Conservation (phyloP, 768 basidiomycete genomes). For the Terana coerulea region DNA sequence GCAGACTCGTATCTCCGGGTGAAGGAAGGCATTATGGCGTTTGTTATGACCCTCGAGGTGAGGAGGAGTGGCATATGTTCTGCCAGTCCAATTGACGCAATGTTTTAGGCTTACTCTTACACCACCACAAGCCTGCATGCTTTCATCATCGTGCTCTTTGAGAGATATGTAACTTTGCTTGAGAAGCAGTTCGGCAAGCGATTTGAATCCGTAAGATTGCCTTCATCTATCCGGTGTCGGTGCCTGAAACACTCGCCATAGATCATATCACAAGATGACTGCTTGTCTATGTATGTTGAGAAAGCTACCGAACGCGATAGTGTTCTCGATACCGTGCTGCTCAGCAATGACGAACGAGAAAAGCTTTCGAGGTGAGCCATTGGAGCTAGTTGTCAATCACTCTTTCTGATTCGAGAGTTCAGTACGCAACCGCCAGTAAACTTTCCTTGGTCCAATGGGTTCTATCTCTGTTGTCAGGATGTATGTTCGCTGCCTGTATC, state of each 20-base stretch:
- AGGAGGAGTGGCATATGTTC: too few relatives aligned
- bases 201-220: constrained; percentile 67
- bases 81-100: not conserved
- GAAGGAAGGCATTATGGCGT: constrained; percentile 80
- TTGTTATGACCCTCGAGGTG: constrained; percentile 92
- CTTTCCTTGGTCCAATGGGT: constrained; percentile 94
- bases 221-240: not conserved
- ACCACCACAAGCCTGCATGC: constrained; percentile 78
- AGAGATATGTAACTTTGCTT: constrained; percentile 80
- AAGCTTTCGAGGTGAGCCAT: constrained; percentile 47
- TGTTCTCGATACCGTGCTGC: constrained; percentile 81
- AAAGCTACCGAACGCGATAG: constrained; percentile 58
- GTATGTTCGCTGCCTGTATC: constrained; percentile 35
- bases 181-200: constrained; percentile 76
- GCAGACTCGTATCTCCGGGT: constrained; percentile 77
- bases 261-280: constrained; percentile 86
- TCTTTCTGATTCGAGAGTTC: too few relatives aligned
- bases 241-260: constrained; percentile 25
- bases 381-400: too few relatives aligned
- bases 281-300: constrained; percentile 79
- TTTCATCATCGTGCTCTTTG: constrained; percentile 85
- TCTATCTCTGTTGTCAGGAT: constrained; percentile 91
- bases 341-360: constrained; percentile 62
- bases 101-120: constrained; percentile 75
- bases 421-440: constrained; percentile 65